A percentile compares a stretch with the other conserved stretches of the same genome.
phyloP scores from a whole-genome alignment of 768 basidiomycete species.

The Lactarius deliciosus region DNA sequence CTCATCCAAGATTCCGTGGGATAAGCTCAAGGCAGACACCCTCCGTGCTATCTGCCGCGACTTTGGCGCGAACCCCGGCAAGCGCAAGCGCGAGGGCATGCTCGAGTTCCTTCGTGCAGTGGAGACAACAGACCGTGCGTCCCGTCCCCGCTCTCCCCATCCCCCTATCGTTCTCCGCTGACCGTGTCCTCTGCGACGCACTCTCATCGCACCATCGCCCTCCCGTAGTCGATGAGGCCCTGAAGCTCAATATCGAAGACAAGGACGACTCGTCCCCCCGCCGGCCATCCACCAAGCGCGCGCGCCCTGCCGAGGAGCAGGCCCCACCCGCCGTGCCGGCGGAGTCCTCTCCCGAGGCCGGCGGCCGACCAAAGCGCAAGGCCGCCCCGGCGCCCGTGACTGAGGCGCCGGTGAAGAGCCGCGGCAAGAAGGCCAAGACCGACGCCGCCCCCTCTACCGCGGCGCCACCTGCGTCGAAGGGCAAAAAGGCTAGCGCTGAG shows the following conservation, averaged over 20 bases:
- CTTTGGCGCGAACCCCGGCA: constrained; percentile 30
- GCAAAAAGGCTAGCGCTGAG: constrained; percentile 18
- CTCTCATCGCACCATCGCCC: not conserved
- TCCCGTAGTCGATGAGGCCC: constrained; percentile 26
- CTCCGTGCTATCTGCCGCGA: constrained; percentile 32
- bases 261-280: constrained; percentile 26
- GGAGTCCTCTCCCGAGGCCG: constrained; percentile 9
- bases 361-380: constrained; percentile 24
- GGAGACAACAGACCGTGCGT: constrained; percentile 32
- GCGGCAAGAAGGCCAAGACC: constrained; percentile 25
- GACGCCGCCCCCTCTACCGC: not conserved
- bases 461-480: constrained; percentile 15
- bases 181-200: not conserved
- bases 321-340: constrained; percentile 8
- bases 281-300: constrained; percentile 24
- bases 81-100: constrained; percentile 31
- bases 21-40: constrained; percentile 31
- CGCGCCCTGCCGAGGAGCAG: constrained; percentile 19
- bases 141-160: constrained; percentile 7
- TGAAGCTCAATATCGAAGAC: constrained; percentile 27
- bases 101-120: constrained; percentile 30
- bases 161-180: not conserved
- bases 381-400: constrained; percentile 23
- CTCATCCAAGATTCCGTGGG: constrained; percentile 32
- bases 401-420: constrained; percentile 23